Conservation (phyloP, 805 yeast species). For the Suhomyces prunicola region DNA sequence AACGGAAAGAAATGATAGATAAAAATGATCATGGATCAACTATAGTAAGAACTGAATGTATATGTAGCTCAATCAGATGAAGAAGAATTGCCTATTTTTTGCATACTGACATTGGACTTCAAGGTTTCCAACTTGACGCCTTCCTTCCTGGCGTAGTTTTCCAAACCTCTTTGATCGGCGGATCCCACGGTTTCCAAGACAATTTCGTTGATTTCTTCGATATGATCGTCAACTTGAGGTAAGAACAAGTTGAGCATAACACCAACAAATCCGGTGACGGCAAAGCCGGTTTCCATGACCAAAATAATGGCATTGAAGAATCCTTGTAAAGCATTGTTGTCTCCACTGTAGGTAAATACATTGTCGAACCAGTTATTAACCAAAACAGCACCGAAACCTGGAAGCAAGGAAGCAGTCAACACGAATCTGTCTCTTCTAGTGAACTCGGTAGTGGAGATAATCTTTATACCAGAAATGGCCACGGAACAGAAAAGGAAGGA, state of each 20-base stretch:
- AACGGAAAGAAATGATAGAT: too few relatives aligned
- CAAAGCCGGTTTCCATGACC: constrained; percentile 72
- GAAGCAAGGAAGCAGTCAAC: constrained; percentile 59
- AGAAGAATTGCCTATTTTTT: constrained; percentile 2
- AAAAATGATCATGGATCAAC: neutral
- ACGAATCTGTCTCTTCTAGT: constrained; percentile 74
- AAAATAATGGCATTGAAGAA: constrained; percentile 65
- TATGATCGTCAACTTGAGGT: constrained; percentile 55
- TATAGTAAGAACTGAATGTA: neutral
- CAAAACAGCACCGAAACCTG: constrained; percentile 66
- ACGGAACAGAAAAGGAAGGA: constrained; percentile 73
- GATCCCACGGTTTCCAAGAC: constrained; percentile 43
- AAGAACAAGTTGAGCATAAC: constrained; percentile 58
- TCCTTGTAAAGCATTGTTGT: constrained; percentile 54
- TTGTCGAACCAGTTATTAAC: constrained; percentile 62
- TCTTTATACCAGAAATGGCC: constrained; percentile 69
- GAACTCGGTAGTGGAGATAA: constrained; percentile 59
- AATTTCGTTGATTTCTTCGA: constrained; percentile 45
- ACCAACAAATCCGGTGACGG: constrained; percentile 65
- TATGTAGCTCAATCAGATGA: neutral
- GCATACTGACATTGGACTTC: constrained; percentile 5
- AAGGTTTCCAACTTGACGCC: constrained; percentile 25
- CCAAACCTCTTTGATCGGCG: constrained; percentile 36
- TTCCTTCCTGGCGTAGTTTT: constrained; percentile 31
- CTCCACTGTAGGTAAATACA: constrained; percentile 66